These are phyloP conservation scores for Chrysanthemum makinoi DNA, from an alignment of 129 eudicot species.

Conservation along the genomic window DNA sequence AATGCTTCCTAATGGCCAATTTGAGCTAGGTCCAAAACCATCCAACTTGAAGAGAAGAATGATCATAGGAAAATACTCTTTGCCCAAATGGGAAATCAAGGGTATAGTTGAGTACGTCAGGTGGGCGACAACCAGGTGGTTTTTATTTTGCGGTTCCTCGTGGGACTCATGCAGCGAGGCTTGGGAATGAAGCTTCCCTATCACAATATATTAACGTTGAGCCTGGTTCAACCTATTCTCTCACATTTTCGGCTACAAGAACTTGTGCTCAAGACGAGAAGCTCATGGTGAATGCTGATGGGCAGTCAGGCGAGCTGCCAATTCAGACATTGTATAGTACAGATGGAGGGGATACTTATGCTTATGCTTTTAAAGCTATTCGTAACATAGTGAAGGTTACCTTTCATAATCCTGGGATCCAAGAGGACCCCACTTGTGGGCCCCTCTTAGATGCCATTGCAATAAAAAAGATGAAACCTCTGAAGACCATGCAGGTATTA, in stretches of 20 bases:
- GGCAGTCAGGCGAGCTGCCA: conserved; percentile 40
- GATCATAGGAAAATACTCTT: conserved; percentile 42
- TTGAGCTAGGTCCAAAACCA: conserved; percentile 45
- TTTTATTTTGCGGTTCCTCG: conserved; percentile 47
- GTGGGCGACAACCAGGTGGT: conserved; percentile 60
- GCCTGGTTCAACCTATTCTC: conserved; percentile 36
- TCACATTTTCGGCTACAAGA: conserved; percentile 52
- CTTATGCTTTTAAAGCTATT: conserved; percentile 48
- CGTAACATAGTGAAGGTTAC: conserved; percentile 27
- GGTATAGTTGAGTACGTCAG: conserved; percentile 52
- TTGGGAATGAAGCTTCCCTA: conserved; percentile 60
- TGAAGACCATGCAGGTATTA: conserved; percentile 31
- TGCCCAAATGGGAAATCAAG: conserved; percentile 54
- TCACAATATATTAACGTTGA: conserved; percentile 31
- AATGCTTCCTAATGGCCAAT: conserved; percentile 47
- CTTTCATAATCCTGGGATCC: conserved; percentile 49
- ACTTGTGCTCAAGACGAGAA: conserved; percentile 64
- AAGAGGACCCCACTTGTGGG: conserved; percentile 63
- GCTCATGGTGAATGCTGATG: conserved; percentile 34
- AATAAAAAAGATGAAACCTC: conserved; percentile 42
- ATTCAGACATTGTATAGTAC: conserved; percentile 53
- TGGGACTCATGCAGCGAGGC: conserved; percentile 47
- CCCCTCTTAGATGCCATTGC: conserved; percentile 58
- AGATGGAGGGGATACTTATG: conserved; percentile 54
- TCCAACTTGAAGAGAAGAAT: conserved; percentile 34